A percentile compares a stretch with the other conserved stretches of the same genome.
These are phyloP conservation scores for Citrus mangshanensis DNA, from an alignment of 345 rosid species.

Conservation along the genomic window DNA sequence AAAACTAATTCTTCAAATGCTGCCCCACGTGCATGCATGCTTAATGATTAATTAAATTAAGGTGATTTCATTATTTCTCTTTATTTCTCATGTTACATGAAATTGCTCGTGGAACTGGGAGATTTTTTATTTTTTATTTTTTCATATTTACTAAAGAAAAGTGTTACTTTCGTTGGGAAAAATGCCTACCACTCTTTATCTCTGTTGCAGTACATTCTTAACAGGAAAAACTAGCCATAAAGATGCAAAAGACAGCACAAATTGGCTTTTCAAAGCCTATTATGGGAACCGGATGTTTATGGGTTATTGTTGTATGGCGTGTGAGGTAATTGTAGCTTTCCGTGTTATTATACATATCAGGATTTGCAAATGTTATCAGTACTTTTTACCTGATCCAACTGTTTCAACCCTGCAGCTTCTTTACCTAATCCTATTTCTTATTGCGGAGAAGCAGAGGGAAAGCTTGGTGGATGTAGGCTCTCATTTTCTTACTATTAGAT, in stretches of 20 bases:
- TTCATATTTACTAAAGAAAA: too few relatives aligned
- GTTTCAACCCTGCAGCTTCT: slow-evolving; percentile 49
- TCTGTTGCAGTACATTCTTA: too few relatives aligned
- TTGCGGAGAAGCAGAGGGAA: slow-evolving; percentile 55
- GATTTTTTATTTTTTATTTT: too few relatives aligned
- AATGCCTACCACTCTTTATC: too few relatives aligned
- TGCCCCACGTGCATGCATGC: too few relatives aligned
- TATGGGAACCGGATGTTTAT: slow-evolving; percentile 92
- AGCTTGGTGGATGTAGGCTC: slow-evolving; percentile 56
- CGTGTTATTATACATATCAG: not conserved
- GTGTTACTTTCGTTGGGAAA: too few relatives aligned
- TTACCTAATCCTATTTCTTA: slow-evolving; percentile 73
- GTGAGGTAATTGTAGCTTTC: slow-evolving; percentile 57
- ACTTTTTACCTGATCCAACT: slow-evolving; percentile 8
- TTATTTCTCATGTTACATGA: too few relatives aligned
- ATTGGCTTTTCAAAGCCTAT: slow-evolving; percentile 86
- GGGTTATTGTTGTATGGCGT: slow-evolving; percentile 88
- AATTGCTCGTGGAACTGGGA: too few relatives aligned
- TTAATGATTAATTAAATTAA: too few relatives aligned
- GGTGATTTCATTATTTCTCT: too few relatives aligned
- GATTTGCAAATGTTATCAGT: not conserved
- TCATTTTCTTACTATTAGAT: slow-evolving; percentile 13
- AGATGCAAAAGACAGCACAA: slow-evolving; percentile 77
- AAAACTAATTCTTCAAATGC: too few relatives aligned
- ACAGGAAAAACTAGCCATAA: too few relatives aligned